These are phyloP conservation scores for Sugiyamaella mastotermitis DNA, from an alignment of 805 yeast species.

Conservation along the genomic window DNA sequence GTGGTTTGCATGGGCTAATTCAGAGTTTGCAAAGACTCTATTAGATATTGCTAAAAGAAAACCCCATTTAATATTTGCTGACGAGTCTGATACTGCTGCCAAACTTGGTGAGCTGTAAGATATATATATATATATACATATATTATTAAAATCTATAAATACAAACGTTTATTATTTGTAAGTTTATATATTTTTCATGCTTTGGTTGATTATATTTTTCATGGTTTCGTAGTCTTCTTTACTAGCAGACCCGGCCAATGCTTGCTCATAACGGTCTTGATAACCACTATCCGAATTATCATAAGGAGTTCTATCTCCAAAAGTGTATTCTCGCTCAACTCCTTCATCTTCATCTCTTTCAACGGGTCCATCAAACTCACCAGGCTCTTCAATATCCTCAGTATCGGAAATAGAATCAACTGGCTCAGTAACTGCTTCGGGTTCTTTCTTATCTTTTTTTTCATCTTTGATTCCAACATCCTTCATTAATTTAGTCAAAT, in stretches of 20 bases:
- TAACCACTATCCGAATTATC: constrained; percentile 33
- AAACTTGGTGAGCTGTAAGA: too few relatives aligned
- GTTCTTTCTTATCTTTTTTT: constrained; percentile 28
- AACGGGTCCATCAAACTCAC: constrained; percentile 29
- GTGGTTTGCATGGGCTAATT: constrained; percentile 94
- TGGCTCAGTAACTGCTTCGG: constrained; percentile 51
- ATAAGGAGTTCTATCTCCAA: constrained; percentile 17
- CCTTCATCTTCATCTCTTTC: constrained; percentile 26
- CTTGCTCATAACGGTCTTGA: constrained; percentile 66
- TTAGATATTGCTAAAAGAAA: constrained; percentile 65
- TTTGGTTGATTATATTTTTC: constrained; percentile 12
- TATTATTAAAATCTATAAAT: too few relatives aligned
- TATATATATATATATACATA: too few relatives aligned
- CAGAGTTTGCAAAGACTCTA: constrained; percentile 87
- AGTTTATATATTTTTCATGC: too few relatives aligned
- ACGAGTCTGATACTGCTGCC: too few relatives aligned
- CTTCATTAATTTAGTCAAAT: constrained; percentile 68
- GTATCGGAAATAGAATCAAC: constrained; percentile 51
- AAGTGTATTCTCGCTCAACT: constrained; percentile 8
- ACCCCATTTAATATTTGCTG: constrained; percentile 58
- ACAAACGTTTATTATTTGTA: too few relatives aligned
- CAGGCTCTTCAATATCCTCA: constrained; percentile 42
- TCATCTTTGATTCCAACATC: constrained; percentile 66
- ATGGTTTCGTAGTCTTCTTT: constrained; percentile 18
- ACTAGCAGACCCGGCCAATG: constrained; percentile 35